Base-by-base conservation (phyloP, 2,329 filamentous ascomycete species). In the Apiospora arundinis region DNA sequence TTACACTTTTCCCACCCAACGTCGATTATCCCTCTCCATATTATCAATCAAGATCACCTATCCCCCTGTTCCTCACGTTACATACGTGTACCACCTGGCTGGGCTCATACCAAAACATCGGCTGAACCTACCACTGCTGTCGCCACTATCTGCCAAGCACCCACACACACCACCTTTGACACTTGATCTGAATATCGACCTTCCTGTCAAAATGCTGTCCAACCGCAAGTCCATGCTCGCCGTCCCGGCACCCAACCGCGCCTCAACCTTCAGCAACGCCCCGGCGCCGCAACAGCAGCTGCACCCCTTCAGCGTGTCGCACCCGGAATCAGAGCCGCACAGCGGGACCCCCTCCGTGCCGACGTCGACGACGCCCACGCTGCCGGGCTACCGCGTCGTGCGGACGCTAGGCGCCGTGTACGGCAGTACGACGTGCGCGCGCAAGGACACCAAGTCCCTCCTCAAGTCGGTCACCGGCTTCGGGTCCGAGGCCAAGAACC, bases 401-500 rank as follows among this genome's bases (percentile, higher is more conserved):
- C 70, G 73, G 11, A 72, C 74, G 28, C 69, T 76, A 11, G 76
- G 76, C 52, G 73, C 72, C 71, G 75, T 74, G 3, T 76, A 76
- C 74, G 76, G 76, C 23, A 70, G 70, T 23, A 74, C 73, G 6
- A 73, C 73, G n/a, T 76, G 74, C 70, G 74, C 76, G 25, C 71
- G 73, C 63, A 76, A 76, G 66, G 76, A 77, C 70, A 72, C 74
- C 28, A 78, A 77, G 56, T 71, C 76, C 11, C 71, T 77, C 2
- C 67, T 76, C 5, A 77, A 77, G 56, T 65, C 67, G 25, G 40
- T 69, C 28, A 68, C 68, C 1, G 65, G 69, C 1, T 56, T 49
- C n/a, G 75, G 74, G 25, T 68, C 49, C 71, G 76, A 78, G 72
- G 73, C 72, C 23, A 73, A 72, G 70, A 71, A 25, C 68, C 63